Percentiles rank a stretch among this genome's conserved stretches.
phyloP scores from a whole-genome alignment of 352 stramenopile genomes.

The Peronospora farinosa region DNA sequence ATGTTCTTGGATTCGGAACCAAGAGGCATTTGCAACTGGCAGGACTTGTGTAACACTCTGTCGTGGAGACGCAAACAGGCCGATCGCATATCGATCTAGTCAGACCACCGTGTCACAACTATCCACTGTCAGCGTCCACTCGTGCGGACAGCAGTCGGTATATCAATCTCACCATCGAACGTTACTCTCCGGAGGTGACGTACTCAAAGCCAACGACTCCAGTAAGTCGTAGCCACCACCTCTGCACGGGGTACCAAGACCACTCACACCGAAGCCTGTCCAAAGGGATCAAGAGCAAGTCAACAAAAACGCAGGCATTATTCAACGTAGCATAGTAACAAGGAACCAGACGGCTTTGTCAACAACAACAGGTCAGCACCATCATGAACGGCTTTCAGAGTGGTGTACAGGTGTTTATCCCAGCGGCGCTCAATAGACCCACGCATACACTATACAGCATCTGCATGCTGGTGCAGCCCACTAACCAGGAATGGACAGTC shows the following conservation, averaged over 20 bases:
- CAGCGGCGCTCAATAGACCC: conserved; percentile 71
- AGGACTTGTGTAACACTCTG: background rate
- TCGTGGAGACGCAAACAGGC: conserved; percentile 23
- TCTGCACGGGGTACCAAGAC: conserved; percentile 15
- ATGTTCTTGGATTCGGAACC: no score
- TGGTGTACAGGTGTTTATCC: conserved; percentile 77
- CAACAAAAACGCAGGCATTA: conserved; percentile 6
- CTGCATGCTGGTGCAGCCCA: conserved; percentile 73
- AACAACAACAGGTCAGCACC: background rate
- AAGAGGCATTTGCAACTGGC: no score
- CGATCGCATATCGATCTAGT: conserved; percentile 23
- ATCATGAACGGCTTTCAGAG: conserved; percentile 32
- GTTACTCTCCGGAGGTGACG: conserved; percentile 25
- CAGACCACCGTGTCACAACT: conserved; percentile 7
- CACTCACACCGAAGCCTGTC: conserved; percentile 5
- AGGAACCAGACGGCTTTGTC: background rate
- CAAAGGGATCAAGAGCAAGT: conserved; percentile 3
- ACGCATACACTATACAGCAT: conserved; percentile 84
- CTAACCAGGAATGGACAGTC: conserved; percentile 74
- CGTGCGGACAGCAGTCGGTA: conserved; percentile 21
- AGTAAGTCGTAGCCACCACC: conserved; percentile 3
- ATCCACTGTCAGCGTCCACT: conserved; percentile 23
- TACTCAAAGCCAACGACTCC: conserved; percentile 16
- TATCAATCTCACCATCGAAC: conserved; percentile 28
- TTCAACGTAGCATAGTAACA: conserved; percentile 19